A percentile compares a stretch with the other conserved stretches of the same genome.
Evolutionary conservation across 306 rosid species (phyloP).

Genomic region (Astragalus glycyphyllos): DNA sequence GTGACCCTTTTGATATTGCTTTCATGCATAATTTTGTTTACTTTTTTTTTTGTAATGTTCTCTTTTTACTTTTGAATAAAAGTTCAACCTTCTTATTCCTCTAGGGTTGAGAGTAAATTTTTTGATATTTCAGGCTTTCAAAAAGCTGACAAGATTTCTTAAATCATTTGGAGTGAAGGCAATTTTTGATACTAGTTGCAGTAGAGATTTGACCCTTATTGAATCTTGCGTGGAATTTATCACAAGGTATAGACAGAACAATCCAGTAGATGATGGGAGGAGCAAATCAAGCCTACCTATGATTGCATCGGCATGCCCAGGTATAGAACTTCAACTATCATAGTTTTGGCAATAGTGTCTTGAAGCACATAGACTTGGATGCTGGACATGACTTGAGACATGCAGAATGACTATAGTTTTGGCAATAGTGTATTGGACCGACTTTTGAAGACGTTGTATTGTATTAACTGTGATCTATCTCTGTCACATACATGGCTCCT

Average conservation of each 20-base stretch:
- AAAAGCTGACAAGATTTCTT: slow-evolving; percentile 75
- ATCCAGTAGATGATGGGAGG: slow-evolving; percentile 52
- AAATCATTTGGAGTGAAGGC: slow-evolving; percentile 94
- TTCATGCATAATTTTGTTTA: not conserved
- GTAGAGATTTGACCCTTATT: slow-evolving; percentile 81
- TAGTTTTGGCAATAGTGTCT: slow-evolving; percentile 30
- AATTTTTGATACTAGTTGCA: slow-evolving; percentile 88
- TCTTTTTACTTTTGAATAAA: slow-evolving; percentile 23
- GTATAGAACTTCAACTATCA: slow-evolving; percentile 50
- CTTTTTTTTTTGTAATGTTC: slow-evolving; percentile 2
- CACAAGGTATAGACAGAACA: slow-evolving; percentile 68
- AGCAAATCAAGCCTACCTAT: slow-evolving; percentile 68
- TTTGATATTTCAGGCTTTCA: slow-evolving; percentile 65
- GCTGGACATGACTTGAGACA: slow-evolving; percentile 7
- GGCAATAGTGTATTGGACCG: too few species aligned
- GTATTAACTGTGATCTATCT: not conserved
- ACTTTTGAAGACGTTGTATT: not conserved
- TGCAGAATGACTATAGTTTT: slow-evolving; percentile 5
- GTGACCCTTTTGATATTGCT: slow-evolving; percentile 47
- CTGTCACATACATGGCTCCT: not conserved
- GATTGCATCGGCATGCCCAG: slow-evolving; percentile 99
- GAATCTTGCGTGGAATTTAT: slow-evolving; percentile 90
- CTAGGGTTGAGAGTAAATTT: slow-evolving; percentile 3
- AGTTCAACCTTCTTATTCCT: not conserved
- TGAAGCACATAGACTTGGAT: slow-evolving; percentile 24